Evolutionary conservation across 2,329 filamentous ascomycete genomes (phyloP).

Genomic region (Curvularia sp.): DNA sequence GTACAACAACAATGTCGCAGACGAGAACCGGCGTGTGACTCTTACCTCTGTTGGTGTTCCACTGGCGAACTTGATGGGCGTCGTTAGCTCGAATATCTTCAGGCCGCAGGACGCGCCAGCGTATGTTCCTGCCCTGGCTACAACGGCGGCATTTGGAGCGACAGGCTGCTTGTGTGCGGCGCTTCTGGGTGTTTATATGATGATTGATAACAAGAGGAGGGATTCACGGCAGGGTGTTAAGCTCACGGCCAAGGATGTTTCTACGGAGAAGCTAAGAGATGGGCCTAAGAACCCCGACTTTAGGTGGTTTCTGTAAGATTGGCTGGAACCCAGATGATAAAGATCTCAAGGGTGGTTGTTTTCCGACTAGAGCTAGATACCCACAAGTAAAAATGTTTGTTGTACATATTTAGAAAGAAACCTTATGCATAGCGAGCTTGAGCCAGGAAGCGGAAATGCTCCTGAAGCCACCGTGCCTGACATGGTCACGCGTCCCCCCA

Average conservation of each 20-base stretch:
- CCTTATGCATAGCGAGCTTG: neutral
- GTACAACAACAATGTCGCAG: conserved; percentile 85
- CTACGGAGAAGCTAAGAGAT: conserved; percentile 56
- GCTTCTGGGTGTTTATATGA: conserved; percentile 69
- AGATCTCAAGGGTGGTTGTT: neutral
- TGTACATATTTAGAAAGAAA: neutral
- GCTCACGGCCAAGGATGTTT: conserved; percentile 60
- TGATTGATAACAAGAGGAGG: conserved; percentile 68
- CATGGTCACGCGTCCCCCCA: conserved; percentile 15
- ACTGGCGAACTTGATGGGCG: conserved; percentile 77
- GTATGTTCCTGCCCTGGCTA: conserved; percentile 71
- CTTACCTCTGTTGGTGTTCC: conserved; percentile 77
- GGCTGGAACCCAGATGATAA: neutral
- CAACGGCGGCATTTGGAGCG: conserved; percentile 70
- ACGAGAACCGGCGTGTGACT: conserved; percentile 74
- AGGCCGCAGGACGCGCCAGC: conserved; percentile 68
- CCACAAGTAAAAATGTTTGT: neutral
- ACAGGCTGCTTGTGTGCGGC: conserved; percentile 64
- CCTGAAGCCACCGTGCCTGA: conserved; percentile 3
- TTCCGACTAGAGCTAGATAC: neutral
- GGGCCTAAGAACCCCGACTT: conserved; percentile 55
- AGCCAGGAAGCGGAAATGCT: conserved; percentile 6
- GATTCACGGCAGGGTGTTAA: conserved; percentile 64
- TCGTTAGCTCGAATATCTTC: conserved; percentile 74
- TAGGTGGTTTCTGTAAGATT: conserved; percentile 52